A percentile compares a stretch with the other conserved stretches of the same genome.
Evolutionary conservation across 2,329 filamentous ascomycete genomes (phyloP).

Genomic region (Xylariaceae sp.): DNA sequence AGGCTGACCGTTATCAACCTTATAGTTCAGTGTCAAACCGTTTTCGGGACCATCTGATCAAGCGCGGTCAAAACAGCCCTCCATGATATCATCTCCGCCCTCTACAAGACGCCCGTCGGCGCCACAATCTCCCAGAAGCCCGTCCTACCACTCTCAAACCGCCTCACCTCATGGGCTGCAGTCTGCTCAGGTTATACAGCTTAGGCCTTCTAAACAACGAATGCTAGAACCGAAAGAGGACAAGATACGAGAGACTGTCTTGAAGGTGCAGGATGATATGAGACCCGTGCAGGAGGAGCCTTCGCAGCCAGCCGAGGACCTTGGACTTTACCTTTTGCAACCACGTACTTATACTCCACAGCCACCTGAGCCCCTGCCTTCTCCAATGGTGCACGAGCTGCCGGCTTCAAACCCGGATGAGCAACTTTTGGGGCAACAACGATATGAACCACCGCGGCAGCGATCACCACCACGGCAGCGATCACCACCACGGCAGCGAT

Average conservation of each 20-base stretch:
- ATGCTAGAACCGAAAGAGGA: conserved; percentile 12
- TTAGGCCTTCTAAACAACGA: conserved; percentile 15
- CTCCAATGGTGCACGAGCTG: conserved; percentile 36
- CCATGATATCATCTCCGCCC: conserved; percentile 14
- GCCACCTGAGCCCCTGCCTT: conserved; percentile 43
- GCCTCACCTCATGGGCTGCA: conserved; percentile 21
- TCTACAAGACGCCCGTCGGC: conserved; percentile 17
- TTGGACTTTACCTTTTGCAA: conserved; percentile 49
- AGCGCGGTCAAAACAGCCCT: conserved; percentile 8
- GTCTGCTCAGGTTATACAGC: conserved; percentile 25
- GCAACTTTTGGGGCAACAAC: no score
- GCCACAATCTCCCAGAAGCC: conserved; percentile 16
- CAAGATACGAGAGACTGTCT: conserved; percentile 9
- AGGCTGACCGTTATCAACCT: conserved; percentile 3
- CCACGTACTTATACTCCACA: conserved; percentile 55
- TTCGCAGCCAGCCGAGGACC: conserved; percentile 28
- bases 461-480: no score
- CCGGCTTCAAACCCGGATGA: conserved; percentile 18
- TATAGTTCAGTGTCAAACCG: conserved; percentile 25
- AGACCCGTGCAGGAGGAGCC: conserved; percentile 4
- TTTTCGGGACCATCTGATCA: conserved; percentile 22
- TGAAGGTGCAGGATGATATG: conserved; percentile 14
- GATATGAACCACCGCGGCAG: no score
- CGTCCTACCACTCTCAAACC: conserved; percentile 18
- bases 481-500: no score